Conservation (phyloP, 352 stramenopile species). For the Blastocystis sp. region DNA sequence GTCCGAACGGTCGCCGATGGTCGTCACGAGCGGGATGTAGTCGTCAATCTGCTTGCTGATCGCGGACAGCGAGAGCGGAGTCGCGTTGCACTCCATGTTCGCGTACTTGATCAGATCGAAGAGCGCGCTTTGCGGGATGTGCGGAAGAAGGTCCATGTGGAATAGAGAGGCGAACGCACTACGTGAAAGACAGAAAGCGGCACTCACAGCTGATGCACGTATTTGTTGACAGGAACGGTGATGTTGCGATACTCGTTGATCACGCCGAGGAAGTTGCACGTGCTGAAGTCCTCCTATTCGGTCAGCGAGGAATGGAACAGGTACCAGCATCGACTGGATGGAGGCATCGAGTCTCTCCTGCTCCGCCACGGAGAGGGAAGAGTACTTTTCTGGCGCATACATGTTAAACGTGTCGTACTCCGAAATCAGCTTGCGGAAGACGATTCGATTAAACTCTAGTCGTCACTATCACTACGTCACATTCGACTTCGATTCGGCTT, state of each 20-base stretch:
- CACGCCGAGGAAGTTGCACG: slow-evolving; percentile 20
- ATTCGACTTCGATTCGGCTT: slow-evolving; percentile 3
- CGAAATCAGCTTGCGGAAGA: slow-evolving; percentile 15
- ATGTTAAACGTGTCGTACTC: slow-evolving; percentile 48
- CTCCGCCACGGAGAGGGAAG: background rate
- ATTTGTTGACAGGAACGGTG: slow-evolving; percentile 10
- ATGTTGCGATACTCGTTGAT: slow-evolving; percentile 26
- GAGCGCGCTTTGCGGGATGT: slow-evolving; percentile 4
- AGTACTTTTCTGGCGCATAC: background rate
- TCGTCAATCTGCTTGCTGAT: slow-evolving; percentile 6
- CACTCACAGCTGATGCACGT: slow-evolving; percentile 31
- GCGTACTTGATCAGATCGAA: background rate
- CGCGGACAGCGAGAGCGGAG: slow-evolving; percentile 3
- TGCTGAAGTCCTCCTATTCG: slow-evolving; percentile 18
- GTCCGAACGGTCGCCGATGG: slow-evolving; percentile 14
- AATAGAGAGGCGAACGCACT: slow-evolving; percentile 39
- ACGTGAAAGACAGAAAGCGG: background rate
- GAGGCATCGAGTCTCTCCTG: slow-evolving; percentile 4
- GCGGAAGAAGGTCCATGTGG: slow-evolving; percentile 59
- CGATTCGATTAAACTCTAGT: background rate
- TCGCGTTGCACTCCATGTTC: slow-evolving; percentile 42
- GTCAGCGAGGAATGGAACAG: background rate
- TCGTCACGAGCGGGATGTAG: slow-evolving; percentile 16
- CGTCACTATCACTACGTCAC: background rate
- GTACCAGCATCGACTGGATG: slow-evolving; percentile 14